Conservation (phyloP, 1,284 basidiomycete genomes). For the Wallemia hederae region DNA sequence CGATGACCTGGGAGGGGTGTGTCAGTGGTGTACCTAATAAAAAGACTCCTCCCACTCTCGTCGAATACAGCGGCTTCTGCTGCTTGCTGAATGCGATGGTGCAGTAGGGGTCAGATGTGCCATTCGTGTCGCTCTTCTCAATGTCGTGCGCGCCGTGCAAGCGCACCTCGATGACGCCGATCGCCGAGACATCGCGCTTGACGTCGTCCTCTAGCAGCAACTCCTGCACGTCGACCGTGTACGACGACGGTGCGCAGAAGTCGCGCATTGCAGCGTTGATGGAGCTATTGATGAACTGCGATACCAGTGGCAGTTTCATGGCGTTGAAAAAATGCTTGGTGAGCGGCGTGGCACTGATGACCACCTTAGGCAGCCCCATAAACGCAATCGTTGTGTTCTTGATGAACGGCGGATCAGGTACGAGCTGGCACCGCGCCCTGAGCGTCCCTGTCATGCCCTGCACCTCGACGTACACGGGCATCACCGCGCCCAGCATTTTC, state of each 20-base stretch:
- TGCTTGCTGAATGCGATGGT: background rate
- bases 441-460: background rate
- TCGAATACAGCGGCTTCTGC: background rate
- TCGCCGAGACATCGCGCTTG: background rate
- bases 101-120: background rate
- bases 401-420: background rate
- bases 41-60: background rate
- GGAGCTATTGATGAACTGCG: background rate
- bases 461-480: constrained; percentile 1
- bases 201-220: background rate
- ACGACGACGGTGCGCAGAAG: background rate
- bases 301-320: background rate
- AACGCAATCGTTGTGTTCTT: background rate
- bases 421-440: background rate
- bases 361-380: background rate
- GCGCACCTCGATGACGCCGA: background rate
- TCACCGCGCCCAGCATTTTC: background rate
- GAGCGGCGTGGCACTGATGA: background rate
- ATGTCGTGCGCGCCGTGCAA: background rate
- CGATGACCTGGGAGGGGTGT: background rate
- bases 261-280: background rate
- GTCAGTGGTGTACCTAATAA: background rate
- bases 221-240: background rate
- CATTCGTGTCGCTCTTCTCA: background rate
- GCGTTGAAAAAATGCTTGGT: background rate